Base-by-base conservation (phyloP, 305 asterid genomes). In the Ilex paraguariensis region DNA sequence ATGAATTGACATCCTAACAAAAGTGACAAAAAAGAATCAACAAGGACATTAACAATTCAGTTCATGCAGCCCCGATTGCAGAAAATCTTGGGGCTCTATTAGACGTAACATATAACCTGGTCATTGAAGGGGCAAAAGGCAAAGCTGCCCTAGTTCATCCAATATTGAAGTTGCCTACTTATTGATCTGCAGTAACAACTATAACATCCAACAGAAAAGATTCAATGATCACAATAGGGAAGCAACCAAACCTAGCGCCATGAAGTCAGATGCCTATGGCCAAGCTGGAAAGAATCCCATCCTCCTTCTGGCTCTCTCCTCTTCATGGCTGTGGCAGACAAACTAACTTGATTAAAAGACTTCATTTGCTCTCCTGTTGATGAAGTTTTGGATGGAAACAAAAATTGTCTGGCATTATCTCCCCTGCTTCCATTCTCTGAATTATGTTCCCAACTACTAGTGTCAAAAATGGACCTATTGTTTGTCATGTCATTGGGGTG, bases 221-320 rank as follows among this genome's bases (percentile, higher is more conserved):
- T 21, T 21, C 60, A 57, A 7, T 36, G 65, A 63, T 54, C 64
- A 62, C 66, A 70, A 71, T 62, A 66, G 64, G 54, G 55, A 60
- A 63, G 58, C 57, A 58, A 39, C 60, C 31, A 63, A 56, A 65
- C 17, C 54, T 48, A 56, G 6, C 50, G 55, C 61, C 76, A 62
- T 70, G 64, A 76, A 49, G 62, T 73, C 63, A 66, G 66, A 72
- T 80, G 73, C 71, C 73, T 73, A 67, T 76, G 66, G 66, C 80
- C 75, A 50, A 72, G 81, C 65, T 79, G 81, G 63, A 57, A 75
- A 62, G 56, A 57, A 12, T 73, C 79, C 21, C 67, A 65, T 59
- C 88, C 85, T 57, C 87, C 85, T 63, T 76, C 88, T 0, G 89
- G 77, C 15, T 80, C 87, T 73, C 82, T 82, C 73, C 89, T 75